A percentile compares a stretch with the other conserved stretches of the same genome.
These are phyloP conservation scores for Mycena vulgaris DNA, from an alignment of 768 basidiomycete species.

Conservation along the genomic window DNA sequence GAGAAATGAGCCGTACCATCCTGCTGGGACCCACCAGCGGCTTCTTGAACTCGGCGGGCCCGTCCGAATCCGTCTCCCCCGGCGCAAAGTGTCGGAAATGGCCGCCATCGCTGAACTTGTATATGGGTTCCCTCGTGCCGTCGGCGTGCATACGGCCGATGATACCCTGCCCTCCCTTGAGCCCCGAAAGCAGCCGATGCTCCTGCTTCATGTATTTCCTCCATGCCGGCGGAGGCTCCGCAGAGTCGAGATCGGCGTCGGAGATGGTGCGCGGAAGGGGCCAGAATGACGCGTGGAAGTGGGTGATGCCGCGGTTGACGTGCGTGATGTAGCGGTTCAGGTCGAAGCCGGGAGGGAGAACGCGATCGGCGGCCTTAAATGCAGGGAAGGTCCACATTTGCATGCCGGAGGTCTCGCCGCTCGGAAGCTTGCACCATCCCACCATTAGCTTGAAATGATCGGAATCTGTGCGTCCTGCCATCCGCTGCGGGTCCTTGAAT, in stretches of 20 bases:
- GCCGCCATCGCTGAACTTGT: neutral
- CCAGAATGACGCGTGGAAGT: constrained; percentile 1
- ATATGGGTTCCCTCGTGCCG: neutral
- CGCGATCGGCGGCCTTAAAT: neutral
- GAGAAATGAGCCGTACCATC: neutral
- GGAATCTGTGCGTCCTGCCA: neutral
- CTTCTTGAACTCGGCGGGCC: constrained; percentile 5
- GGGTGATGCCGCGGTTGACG: constrained; percentile 16
- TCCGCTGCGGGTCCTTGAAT: neutral
- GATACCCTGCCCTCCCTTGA: constrained; percentile 3
- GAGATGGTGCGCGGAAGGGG: constrained; percentile 5
- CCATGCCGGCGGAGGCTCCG: neutral
- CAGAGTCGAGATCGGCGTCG: neutral
- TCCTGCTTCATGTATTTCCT: neutral
- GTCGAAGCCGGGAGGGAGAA: constrained; percentile 4
- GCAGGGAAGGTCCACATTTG: constrained; percentile 2
- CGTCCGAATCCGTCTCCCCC: neutral
- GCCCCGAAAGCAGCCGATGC: neutral
- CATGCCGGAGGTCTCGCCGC: neutral
- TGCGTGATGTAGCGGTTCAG: constrained; percentile 4
- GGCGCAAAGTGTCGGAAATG: constrained; percentile 8
- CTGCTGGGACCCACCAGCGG: neutral
- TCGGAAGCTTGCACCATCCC: neutral
- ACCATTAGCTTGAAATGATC: constrained; percentile 12
- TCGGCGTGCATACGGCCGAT: neutral